Base-by-base conservation (phyloP, 768 basidiomycete species). In the Rhizopogon sp. region DNA sequence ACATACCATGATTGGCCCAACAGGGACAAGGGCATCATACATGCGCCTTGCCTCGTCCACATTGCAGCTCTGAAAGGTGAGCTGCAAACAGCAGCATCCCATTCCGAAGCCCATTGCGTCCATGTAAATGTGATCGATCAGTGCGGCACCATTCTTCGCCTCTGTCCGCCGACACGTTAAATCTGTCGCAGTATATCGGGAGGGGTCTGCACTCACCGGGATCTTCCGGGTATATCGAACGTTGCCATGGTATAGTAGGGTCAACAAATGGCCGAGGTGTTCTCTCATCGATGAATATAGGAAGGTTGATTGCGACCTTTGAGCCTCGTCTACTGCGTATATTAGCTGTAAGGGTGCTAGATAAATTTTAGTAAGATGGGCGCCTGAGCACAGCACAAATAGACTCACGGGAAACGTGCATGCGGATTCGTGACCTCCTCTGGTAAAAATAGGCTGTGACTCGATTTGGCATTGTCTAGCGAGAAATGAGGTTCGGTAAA, bases 51-150 rank as follows among this genome's bases (percentile, higher is more conserved):
- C 94, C 68, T 99, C 94, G 33, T 82, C 79, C 28, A 99, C 85
- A 73, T 93, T 93, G 71, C 93, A 97, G 3, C 94, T 88, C 71
- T 99, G 97, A 74, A 98, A 98, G 13, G 97, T 99, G 57, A 98
- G 79, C 65, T 99, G 97, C 50, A 99, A 77, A 70, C 97, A 98
- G 64, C 93, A 96, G 62, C 96, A 98, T 6, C 97, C 97, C 97
- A 98, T 99, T 45, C 97, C 97, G 69, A 99, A 99, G 29, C 95
- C 96, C 97, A 98, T 98, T 8, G 97, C 95, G 69, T 99, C 97
- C 77, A 98, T 81, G 68, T 98, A 98, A 59, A 99, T 91, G 70
- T 98, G 95, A 67, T 96, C 86, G 33, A 78, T 75, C 37, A 92
- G 78, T 14, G 95, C 94, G 5, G 94, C 93, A 2, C 95, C 94